Conservation (phyloP, 164 flowering plant genomes). For the Stephania japonica region DNA sequence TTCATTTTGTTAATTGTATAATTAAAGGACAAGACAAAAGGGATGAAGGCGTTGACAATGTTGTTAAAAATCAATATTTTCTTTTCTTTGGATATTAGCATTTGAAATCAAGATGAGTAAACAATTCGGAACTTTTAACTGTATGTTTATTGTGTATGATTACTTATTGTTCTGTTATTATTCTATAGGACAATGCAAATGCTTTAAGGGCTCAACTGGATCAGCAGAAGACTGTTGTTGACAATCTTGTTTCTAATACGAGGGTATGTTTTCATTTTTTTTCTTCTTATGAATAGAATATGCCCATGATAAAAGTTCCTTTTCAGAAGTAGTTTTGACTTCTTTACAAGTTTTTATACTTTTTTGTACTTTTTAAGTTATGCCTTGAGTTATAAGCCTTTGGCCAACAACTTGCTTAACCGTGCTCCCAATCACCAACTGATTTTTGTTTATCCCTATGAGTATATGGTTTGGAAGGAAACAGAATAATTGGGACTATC, state of each 20-base stretch:
- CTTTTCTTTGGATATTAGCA: not conserved
- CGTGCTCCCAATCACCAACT: too few relatives aligned
- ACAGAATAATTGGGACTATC: too few relatives aligned
- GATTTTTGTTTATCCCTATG: not conserved
- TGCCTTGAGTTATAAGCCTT: too few relatives aligned
- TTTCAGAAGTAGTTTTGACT: not conserved
- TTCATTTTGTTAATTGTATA: not conserved
- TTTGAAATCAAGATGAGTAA: not conserved
- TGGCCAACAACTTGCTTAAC: too few relatives aligned
- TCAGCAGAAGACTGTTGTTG: slow-evolving; percentile 76
- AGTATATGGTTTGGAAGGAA: not conserved
- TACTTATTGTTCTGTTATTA: not conserved
- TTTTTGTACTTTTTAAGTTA: too few relatives aligned
- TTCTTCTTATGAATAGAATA: not conserved
- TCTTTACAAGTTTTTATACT: not conserved
- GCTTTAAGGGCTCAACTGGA: slow-evolving; percentile 74
- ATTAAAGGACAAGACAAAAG: not conserved
- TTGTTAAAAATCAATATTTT: not conserved
- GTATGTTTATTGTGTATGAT: not conserved
- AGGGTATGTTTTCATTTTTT: slow-evolving; percentile 36
- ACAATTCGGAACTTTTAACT: not conserved
- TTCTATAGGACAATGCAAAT: slow-evolving; percentile 71
- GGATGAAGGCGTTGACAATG: not conserved
- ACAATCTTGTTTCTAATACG: slow-evolving; percentile 77
- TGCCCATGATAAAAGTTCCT: not conserved